phyloP scores from a whole-genome alignment of 208 protist species.

The Crithidia sp. region DNA sequence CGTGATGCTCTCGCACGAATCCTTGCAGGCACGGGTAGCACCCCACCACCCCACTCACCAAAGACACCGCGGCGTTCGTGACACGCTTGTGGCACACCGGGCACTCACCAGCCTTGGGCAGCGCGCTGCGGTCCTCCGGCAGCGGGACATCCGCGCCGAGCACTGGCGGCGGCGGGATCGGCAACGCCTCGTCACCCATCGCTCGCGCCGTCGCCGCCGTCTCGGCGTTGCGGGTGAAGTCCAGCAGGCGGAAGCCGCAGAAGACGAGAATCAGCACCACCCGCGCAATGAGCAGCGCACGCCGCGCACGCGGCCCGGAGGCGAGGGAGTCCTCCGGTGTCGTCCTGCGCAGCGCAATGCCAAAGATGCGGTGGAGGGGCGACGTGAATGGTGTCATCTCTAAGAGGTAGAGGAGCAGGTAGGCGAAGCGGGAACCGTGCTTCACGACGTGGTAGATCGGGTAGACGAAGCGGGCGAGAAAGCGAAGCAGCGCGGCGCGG shows the following conservation, averaged over 20 bases:
- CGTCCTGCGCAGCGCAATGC: slow-evolving; percentile 57
- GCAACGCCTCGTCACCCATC: slow-evolving; percentile 43
- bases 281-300: slow-evolving; percentile 57
- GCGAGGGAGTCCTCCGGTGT: slow-evolving; percentile 46
- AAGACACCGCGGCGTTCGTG: slow-evolving; percentile 73
- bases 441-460: slow-evolving; percentile 57
- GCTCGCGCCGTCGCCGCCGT: slow-evolving; percentile 14
- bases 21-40: slow-evolving; percentile 83
- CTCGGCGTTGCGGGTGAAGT: slow-evolving; percentile 49
- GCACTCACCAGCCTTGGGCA: slow-evolving; percentile 60
- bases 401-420: slow-evolving; percentile 62
- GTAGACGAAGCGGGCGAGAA: slow-evolving; percentile 57
- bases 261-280: slow-evolving; percentile 71
- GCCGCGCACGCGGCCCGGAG: slow-evolving; percentile 42
- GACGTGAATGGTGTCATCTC: slow-evolving; percentile 76
- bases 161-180: slow-evolving; percentile 69
- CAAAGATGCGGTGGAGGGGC: slow-evolving; percentile 56
- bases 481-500: slow-evolving; percentile 39
- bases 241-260: slow-evolving; percentile 66
- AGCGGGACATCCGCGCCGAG: slow-evolving; percentile 61
- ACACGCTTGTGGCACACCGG: slow-evolving; percentile 64
- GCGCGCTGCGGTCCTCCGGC: slow-evolving; percentile 19
- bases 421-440: slow-evolving; percentile 46
- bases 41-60: slow-evolving; percentile 69
- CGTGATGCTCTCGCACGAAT: slow-evolving; percentile 49